Evolutionary conservation across 306 rosid genomes (phyloP).

Genomic region (apple (Malus domestica)): ASM211411v1 NC_041799.1:31678501-31679000

Average conservation of each 20-base stretch:
- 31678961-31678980: conserved; percentile 63
- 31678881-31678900: conserved; percentile 83
- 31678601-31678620: conserved; percentile 61
- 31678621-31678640: conserved; percentile 76
- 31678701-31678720: conserved; percentile 79
- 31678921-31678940: conserved; percentile 90
- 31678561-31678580: conserved; percentile 73
- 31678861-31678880: conserved; percentile 75
- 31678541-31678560: neutral
- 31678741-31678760: neutral
- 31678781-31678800: neutral
- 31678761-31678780: neutral
- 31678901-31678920: conserved; percentile 66
- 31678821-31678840: conserved; percentile 78
- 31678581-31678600: conserved; percentile 81
- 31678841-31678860: conserved; percentile 89
- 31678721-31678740: conserved; percentile 9
- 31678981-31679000: neutral
- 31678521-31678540: neutral
- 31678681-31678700: conserved; percentile 70
- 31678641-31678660: conserved; percentile 85
- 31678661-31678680: conserved; percentile 70
- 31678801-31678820: neutral
- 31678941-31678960: conserved; percentile 84
- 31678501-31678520: conserved; percentile 8